A percentile compares a stretch with the other conserved stretches of the same genome.
These are phyloP conservation scores for Pleurotus djamor DNA, from an alignment of 768 basidiomycete species.

Conservation along the genomic window DNA sequence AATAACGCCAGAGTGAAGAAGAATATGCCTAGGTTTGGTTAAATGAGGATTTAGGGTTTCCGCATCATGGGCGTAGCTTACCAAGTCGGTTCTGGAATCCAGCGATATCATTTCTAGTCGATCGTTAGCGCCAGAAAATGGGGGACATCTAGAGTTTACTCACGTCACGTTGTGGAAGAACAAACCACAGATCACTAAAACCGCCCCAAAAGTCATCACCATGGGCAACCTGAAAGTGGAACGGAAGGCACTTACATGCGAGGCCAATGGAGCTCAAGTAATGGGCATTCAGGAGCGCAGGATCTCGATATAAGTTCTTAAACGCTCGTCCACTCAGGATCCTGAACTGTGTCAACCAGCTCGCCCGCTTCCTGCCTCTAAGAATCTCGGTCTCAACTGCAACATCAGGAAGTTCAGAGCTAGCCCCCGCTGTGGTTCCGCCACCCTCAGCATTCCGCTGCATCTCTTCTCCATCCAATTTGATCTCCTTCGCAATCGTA, in stretches of 20 bases:
- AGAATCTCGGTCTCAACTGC: slow-evolving; percentile 65
- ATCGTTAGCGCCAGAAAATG: neutral
- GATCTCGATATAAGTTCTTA: slow-evolving; percentile 97
- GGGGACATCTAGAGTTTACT: no score
- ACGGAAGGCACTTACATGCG: slow-evolving; percentile 64
- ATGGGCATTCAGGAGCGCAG: slow-evolving; percentile 87
- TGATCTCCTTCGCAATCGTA: slow-evolving; percentile 59
- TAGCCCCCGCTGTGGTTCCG: slow-evolving; percentile 21
- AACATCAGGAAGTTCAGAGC: slow-evolving; percentile 59
- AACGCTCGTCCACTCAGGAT: slow-evolving; percentile 95
- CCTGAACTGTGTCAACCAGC: slow-evolving; percentile 87
- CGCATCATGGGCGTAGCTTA: no score
- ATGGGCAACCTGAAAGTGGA: no score
- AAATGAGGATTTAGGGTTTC: no score
- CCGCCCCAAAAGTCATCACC: neutral
- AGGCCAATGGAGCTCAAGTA: slow-evolving; percentile 82
- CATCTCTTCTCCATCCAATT: slow-evolving; percentile 55
- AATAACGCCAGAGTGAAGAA: slow-evolving; percentile 97
- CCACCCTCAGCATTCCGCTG: slow-evolving; percentile 24
- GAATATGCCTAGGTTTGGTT: slow-evolving; percentile 81
- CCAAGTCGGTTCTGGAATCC: slow-evolving; percentile 96
- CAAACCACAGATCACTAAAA: slow-evolving; percentile 85
- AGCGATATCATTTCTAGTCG: slow-evolving; percentile 78
- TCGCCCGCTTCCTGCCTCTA: slow-evolving; percentile 76
- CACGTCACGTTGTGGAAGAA: slow-evolving; percentile 88